Percentiles rank a stretch among this genome's conserved stretches.
phyloP scores from a whole-genome alignment of 202 grass and related monocot species.

The Cymbopogon flexuosus region DNA sequence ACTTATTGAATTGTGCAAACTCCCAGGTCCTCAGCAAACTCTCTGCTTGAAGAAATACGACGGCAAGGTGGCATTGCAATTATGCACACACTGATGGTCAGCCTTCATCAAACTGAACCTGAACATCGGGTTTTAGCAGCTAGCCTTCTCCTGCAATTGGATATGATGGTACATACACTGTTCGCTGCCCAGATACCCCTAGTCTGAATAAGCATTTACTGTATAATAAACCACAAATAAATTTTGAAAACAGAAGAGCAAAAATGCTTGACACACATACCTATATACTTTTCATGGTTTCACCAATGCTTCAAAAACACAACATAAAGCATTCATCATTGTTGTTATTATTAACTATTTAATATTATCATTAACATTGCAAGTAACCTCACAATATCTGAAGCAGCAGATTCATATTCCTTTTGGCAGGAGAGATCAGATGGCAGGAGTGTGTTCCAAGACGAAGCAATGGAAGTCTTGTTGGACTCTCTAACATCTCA shows the following conservation, averaged over 20 bases:
- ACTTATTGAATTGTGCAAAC: constrained; percentile 20
- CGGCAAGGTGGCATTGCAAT: constrained; percentile 60
- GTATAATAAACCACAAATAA: background rate
- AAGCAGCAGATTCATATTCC: background rate
- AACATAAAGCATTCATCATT: background rate
- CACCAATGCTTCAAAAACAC: background rate
- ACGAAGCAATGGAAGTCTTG: constrained; percentile 76
- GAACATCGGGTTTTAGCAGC: constrained; percentile 78
- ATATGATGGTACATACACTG: constrained; percentile 70
- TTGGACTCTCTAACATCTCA: constrained; percentile 58
- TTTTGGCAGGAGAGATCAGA: constrained; percentile 49
- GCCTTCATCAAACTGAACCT: constrained; percentile 68
- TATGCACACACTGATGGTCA: constrained; percentile 74
- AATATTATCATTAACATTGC: background rate
- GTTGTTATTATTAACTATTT: background rate
- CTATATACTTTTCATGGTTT: background rate
- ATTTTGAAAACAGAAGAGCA: background rate
- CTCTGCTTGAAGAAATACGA: constrained; percentile 62
- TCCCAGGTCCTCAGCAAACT: constrained; percentile 71
- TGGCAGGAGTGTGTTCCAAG: constrained; percentile 64
- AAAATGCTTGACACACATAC: background rate
- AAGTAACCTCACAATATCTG: constrained; percentile 18
- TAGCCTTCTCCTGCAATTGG: constrained; percentile 85
- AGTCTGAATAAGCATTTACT: constrained; percentile 19
- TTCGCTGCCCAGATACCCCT: background rate